These are phyloP conservation scores for Rhizophora apiculata DNA, from an alignment of 345 rosid species.

Conservation along the genomic window DNA sequence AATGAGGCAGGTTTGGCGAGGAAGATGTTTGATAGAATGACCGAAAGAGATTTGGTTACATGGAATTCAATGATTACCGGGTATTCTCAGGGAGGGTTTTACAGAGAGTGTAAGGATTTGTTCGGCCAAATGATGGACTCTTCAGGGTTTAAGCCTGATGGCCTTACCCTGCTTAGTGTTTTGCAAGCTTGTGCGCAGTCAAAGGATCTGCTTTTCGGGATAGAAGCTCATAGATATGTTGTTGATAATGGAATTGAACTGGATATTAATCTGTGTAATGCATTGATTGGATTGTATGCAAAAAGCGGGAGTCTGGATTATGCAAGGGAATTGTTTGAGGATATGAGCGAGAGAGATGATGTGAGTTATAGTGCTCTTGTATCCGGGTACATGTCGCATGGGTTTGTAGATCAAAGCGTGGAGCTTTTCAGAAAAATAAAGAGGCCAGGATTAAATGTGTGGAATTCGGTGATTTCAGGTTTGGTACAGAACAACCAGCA, in stretches of 20 bases:
- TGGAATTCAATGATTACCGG: conserved; percentile 92
- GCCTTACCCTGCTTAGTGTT: conserved; percentile 53
- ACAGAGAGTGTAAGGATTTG: conserved; percentile 61
- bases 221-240: conserved; percentile 56
- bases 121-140: conserved; percentile 50
- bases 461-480: conserved; percentile 86
- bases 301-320: conserved; percentile 78
- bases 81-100: conserved; percentile 67
- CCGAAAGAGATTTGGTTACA: conserved; percentile 59
- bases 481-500: conserved; percentile 63
- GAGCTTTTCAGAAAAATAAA: conserved; percentile 48
- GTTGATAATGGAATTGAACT: conserved; percentile 43
- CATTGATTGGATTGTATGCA: conserved; percentile 67
- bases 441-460: conserved; percentile 46
- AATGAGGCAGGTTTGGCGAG: conserved; percentile 39
- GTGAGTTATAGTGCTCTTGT: conserved; percentile 62
- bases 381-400: conserved; percentile 70
- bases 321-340: conserved; percentile 66
- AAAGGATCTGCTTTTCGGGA: conserved; percentile 60
- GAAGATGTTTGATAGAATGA: conserved; percentile 60
- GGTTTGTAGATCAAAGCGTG: conserved; percentile 57
- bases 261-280: conserved; percentile 59
- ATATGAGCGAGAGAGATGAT: conserved; percentile 62
- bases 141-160: conserved; percentile 51
- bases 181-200: conserved; percentile 82